Base-by-base conservation (phyloP, 345 rosid species). In the Kernera saxatilis region DNA sequence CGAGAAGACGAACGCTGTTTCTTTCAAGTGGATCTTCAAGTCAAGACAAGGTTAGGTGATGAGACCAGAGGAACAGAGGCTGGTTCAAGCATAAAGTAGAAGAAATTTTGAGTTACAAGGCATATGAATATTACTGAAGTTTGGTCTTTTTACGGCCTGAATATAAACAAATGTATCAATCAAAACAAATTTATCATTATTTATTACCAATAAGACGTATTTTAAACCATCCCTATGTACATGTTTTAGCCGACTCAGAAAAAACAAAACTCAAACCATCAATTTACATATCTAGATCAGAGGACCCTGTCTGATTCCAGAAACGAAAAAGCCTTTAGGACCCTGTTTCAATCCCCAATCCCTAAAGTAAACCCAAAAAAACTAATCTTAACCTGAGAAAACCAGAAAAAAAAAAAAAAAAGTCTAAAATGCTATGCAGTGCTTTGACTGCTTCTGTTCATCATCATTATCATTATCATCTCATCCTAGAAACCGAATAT, bases 21-120 rank as follows among this genome's bases (percentile, higher is more conserved):
- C 75, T 84, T 88, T 74, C 76, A 72, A 57, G 64, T 86, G 40
- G 84, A 86, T 46, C 77, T 88, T 39, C 85, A 83, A 67, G 64
- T 84, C 43, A 73, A 69, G 67, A 74, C 81, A 13, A 77, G 68
- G 52, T 60, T 78, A 72, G 72, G 68, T 74, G 55, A 52, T 22
- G 45, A 63, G 65, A 62, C 32, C 10, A 50, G 30, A 25, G 78
- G 54, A 55, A 22, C 45, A 62, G 56, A 58, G 52, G 41, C 55
- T 63, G 57, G 59, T 36, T 57, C 69, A 50, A 70, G 70, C 45
- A 41, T 66, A 21, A 50, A 49, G 17, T 66, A 66, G 59, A 74
- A 66, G 59, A 74, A 15, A 21, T 18, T 32, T 30, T 67, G 40
- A 74, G 68, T 57, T 37, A 8, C 43, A 56, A 55, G 36, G 22